Conservation (phyloP, 73 alveolate genomes). For the Tetrahymena thermophila region DNA sequence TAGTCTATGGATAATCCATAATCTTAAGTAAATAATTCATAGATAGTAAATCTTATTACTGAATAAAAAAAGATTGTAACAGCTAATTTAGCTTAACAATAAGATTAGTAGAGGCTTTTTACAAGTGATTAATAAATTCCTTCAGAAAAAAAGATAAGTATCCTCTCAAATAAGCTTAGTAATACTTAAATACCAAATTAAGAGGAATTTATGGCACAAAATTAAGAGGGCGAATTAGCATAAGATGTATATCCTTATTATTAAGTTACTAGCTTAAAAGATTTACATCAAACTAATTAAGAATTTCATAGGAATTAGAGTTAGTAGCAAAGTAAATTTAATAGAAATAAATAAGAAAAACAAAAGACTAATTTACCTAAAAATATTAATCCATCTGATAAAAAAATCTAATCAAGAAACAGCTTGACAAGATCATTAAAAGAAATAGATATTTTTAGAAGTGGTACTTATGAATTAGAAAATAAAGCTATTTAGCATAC, state of each 20-base stretch:
- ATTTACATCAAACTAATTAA: neutral
- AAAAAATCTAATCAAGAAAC: neutral
- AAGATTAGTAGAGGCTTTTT: neutral
- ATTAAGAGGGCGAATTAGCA: neutral
- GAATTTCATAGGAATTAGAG: neutral
- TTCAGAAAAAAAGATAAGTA: neutral
- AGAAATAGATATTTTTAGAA: neutral
- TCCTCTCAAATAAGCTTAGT: neutral
- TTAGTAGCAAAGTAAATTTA: neutral
- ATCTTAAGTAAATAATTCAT: neutral
- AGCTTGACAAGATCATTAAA: neutral
- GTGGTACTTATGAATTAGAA: neutral
- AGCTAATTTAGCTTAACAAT: neutral
- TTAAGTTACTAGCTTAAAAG: neutral
- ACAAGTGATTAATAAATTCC: neutral
- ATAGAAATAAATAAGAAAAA: neutral
- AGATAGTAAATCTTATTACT: neutral
- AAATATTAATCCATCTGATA: neutral
- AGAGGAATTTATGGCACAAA: neutral
- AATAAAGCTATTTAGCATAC: neutral
- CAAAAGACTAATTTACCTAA: neutral
- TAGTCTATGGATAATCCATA: neutral
- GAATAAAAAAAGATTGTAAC: neutral
- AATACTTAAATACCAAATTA: neutral
- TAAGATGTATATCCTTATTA: neutral